phyloP scores from a whole-genome alignment of 169 alveolate species.

The Pseudocohnilembus persalinus region DNA sequence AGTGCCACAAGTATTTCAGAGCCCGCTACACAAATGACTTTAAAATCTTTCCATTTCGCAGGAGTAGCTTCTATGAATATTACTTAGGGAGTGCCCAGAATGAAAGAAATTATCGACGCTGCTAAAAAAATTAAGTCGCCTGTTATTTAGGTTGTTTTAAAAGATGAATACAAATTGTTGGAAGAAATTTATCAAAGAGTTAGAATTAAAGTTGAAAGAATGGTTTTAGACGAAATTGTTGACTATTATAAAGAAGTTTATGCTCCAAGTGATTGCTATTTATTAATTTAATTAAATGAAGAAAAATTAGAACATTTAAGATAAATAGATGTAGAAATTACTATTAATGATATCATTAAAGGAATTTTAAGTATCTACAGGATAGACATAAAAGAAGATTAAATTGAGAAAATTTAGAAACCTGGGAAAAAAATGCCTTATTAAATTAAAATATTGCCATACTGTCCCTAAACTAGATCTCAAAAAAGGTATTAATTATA shows the following conservation, averaged over 20 bases:
- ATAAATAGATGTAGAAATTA: conserved; percentile 42
- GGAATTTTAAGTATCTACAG: not conserved
- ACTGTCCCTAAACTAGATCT: not conserved
- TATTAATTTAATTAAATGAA: conserved; percentile 86
- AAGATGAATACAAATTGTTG: conserved; percentile 39
- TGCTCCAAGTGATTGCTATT: conserved; percentile 89
- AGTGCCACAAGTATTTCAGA: conserved; percentile 99
- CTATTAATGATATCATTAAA: not conserved
- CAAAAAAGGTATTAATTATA: not conserved
- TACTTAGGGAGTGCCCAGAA: conserved; percentile 99
- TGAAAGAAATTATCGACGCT: conserved; percentile 98
- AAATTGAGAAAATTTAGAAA: not conserved
- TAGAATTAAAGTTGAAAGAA: conserved; percentile 90
- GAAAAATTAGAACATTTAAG: conserved; percentile 68
- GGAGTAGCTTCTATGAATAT: conserved; percentile 98
- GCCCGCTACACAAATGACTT: conserved; percentile 99
- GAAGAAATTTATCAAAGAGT: conserved; percentile 73
- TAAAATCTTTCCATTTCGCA: conserved; percentile 96
- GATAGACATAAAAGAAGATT: not conserved
- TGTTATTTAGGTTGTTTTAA: conserved; percentile 87
- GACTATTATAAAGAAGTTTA: conserved; percentile 80
- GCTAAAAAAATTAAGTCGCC: conserved; percentile 96
- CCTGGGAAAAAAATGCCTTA: not conserved
- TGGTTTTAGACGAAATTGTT: conserved; percentile 81
- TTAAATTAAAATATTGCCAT: not conserved